A percentile compares a stretch with the other conserved stretches of the same genome.
Evolutionary conservation across 495 filamentous ascomycete species (phyloP).

Genomic region (Pyrenula aspistea): DNA sequence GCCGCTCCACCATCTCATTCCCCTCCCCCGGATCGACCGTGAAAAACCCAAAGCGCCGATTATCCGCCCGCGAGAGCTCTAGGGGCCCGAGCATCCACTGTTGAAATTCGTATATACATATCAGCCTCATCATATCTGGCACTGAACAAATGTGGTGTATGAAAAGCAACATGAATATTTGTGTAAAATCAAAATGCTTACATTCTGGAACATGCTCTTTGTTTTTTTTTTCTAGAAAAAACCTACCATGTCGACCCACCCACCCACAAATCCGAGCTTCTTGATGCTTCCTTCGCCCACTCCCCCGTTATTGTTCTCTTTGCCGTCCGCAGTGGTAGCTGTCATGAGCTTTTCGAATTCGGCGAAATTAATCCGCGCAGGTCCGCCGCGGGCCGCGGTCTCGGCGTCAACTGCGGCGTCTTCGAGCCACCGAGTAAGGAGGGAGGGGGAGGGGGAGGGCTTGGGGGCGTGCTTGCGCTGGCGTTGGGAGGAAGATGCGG

Average conservation of each 20-base stretch:
- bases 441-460: slow-evolving; percentile 4
- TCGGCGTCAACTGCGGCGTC: slow-evolving; percentile 21
- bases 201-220: no score
- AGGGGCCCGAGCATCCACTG: background rate
- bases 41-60: background rate
- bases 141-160: no score
- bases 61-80: background rate
- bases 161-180: no score
- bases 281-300: slow-evolving; percentile 22
- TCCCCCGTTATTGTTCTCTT: slow-evolving; percentile 37
- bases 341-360: slow-evolving; percentile 6
- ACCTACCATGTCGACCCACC: slow-evolving; percentile 74
- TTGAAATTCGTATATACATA: no score
- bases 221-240: slow-evolving; percentile 29
- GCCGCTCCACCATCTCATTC: background rate
- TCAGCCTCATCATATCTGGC: no score
- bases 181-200: background rate
- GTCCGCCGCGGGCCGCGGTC: slow-evolving; percentile 17
- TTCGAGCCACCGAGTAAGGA: background rate
- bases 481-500: slow-evolving; percentile 20
- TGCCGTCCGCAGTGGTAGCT: slow-evolving; percentile 15
- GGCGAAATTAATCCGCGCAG: slow-evolving; percentile 7
- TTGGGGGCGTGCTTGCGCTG: slow-evolving; percentile 28
- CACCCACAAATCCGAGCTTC: slow-evolving; percentile 62
- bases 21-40: background rate